Evolutionary conservation across 1,284 basidiomycete genomes (phyloP).

Genomic region (Rhodotorula sp.): DNA sequence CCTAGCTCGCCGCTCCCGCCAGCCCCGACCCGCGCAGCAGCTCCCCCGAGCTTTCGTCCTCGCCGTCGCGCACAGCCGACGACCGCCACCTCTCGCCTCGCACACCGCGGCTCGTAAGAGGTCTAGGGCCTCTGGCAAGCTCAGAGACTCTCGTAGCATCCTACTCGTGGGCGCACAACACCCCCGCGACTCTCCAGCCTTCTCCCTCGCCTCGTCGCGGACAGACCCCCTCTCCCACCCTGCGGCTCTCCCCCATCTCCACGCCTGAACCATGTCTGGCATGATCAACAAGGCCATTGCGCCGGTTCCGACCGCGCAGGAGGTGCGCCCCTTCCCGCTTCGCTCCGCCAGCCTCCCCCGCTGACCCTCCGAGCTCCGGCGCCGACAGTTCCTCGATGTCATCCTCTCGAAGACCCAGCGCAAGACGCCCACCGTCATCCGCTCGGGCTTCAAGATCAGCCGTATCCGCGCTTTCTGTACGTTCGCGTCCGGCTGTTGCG

Average conservation of each 20-base stretch:
- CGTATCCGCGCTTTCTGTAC: conserved; percentile 53
- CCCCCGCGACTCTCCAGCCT: not conserved
- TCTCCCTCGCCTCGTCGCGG: not conserved
- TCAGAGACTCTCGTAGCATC: not conserved
- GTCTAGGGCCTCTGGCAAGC: not conserved
- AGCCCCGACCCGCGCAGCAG: not conserved
- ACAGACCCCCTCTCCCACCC: not conserved
- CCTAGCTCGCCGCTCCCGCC: not conserved
- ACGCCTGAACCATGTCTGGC: conserved; percentile 20
- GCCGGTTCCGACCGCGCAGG: conserved; percentile 90
- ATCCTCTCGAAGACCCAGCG: conserved; percentile 84
- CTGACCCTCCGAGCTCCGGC: not conserved
- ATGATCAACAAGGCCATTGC: conserved; percentile 77
- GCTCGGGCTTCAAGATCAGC: conserved; percentile 99
- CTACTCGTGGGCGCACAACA: not conserved
- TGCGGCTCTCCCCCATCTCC: not conserved
- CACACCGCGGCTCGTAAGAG: not conserved
- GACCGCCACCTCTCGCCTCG: not conserved
- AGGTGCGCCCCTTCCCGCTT: conserved; percentile 57
- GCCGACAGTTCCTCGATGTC: conserved; percentile 30
- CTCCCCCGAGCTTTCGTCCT: not conserved
- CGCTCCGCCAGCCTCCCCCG: not conserved
- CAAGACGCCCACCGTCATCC: conserved; percentile 96
- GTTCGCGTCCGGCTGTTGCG: not conserved
- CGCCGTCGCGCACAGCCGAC: not conserved